phyloP scores from a whole-genome alignment of 2,329 filamentous ascomycete genomes.

The Microsporum canis region DNA sequence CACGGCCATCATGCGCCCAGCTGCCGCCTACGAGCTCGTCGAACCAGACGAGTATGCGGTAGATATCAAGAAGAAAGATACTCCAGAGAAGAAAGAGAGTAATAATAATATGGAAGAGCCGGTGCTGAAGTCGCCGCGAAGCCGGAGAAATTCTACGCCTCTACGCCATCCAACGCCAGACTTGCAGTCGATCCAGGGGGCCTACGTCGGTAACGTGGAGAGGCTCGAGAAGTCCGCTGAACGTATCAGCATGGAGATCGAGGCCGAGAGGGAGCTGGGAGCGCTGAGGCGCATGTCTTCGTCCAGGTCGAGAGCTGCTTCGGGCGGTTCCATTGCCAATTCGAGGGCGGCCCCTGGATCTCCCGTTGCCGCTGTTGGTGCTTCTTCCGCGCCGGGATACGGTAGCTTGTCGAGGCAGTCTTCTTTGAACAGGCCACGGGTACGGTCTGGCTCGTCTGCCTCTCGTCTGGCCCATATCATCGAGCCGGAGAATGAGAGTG shows the following conservation, averaged over 20 bases:
- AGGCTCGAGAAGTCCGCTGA: conserved; percentile 40
- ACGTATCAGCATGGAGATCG: conserved; percentile 35
- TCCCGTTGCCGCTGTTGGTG: neutral
- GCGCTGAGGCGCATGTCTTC: conserved; percentile 5
- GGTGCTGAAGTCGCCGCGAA: conserved; percentile 29
- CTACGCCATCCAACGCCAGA: conserved; percentile 40
- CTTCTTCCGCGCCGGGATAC: neutral
- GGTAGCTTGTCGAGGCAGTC: conserved; percentile 35
- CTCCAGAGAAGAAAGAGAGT: neutral
- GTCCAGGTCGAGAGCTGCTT: conserved; percentile 20
- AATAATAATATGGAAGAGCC: conserved; percentile 17
- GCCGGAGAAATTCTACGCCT: conserved; percentile 29
- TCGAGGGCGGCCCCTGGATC: conserved; percentile 24
- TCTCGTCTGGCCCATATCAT: conserved; percentile 31
- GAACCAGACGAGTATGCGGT: conserved; percentile 35
- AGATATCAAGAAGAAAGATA: neutral
- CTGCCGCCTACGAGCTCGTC: conserved; percentile 35
- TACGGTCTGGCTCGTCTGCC: conserved; percentile 27
- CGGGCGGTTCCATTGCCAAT: conserved; percentile 32
- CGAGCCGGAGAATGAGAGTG: conserved; percentile 30
- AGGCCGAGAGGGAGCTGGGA: conserved; percentile 26
- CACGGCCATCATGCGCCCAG: conserved; percentile 8
- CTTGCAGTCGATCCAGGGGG: conserved; percentile 40
- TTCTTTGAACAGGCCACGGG: conserved; percentile 20
- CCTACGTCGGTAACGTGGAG: conserved; percentile 40